A percentile compares a stretch with the other conserved stretches of the same genome.
These are phyloP conservation scores for Conticribra guillardii DNA, from an alignment of 108 stramenopile species.

Conservation along the genomic window DNA sequence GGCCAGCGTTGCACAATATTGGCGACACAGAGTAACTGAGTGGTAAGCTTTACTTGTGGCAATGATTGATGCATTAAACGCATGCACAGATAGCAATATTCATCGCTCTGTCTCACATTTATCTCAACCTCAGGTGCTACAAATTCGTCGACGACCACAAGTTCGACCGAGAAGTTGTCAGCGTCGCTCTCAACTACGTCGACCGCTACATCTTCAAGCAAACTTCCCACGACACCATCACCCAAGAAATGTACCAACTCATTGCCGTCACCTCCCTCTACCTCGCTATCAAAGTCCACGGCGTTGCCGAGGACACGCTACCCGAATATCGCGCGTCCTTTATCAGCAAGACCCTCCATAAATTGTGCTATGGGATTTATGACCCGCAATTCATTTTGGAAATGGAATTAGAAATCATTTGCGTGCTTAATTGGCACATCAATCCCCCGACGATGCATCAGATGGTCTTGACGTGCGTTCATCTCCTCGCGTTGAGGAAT, in stretches of 20 bases:
- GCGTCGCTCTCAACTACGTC: constrained; percentile 57
- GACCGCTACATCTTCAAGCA: constrained; percentile 56
- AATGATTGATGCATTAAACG: not conserved
- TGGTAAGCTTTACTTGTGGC: not conserved
- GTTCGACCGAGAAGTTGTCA: constrained; percentile 73
- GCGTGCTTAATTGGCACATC: constrained; percentile 11
- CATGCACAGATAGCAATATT: not conserved
- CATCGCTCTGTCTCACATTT: not conserved
- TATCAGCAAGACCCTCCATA: not conserved
- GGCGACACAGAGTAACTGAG: not conserved
- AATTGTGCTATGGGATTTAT: constrained; percentile 8
- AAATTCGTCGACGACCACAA: constrained; percentile 42
- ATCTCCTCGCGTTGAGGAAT: constrained; percentile 11
- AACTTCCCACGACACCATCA: constrained; percentile 7
- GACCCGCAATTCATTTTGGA: not conserved
- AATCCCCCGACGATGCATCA: constrained; percentile 31
- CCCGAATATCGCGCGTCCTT: not conserved
- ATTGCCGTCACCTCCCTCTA: constrained; percentile 66
- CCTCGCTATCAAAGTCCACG: constrained; percentile 72
- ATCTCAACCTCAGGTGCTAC: constrained; percentile 18
- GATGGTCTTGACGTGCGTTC: constrained; percentile 9
- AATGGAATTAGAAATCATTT: constrained; percentile 13
- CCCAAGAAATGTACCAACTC: constrained; percentile 54
- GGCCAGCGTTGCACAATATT: not conserved
- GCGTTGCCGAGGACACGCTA: constrained; percentile 35